Evolutionary conservation across 2,329 filamentous ascomycete species (phyloP).

Genomic region (Fusarium sp.): DNA sequence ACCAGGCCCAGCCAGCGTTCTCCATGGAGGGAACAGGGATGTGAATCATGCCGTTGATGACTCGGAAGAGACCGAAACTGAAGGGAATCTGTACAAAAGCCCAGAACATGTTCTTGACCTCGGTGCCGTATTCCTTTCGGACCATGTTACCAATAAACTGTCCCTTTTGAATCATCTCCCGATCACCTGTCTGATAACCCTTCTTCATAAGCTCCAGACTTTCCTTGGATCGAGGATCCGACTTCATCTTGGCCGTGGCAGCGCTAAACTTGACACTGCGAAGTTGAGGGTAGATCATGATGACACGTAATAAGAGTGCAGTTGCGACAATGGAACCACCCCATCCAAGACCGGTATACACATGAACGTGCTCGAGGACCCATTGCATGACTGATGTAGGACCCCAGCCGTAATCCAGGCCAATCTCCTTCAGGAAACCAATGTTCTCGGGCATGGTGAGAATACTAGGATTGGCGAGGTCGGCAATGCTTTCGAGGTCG

Average conservation of each 20-base stretch:
- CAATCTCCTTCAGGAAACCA: slow-evolving; percentile 84
- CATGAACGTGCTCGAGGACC: slow-evolving; percentile 83
- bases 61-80: slow-evolving; percentile 83
- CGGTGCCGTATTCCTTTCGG: slow-evolving; percentile 52
- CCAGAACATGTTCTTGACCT: slow-evolving; percentile 52
- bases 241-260: slow-evolving; percentile 67
- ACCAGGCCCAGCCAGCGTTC: slow-evolving; percentile 79
- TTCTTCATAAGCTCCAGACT: slow-evolving; percentile 63
- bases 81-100: slow-evolving; percentile 68
- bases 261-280: slow-evolving; percentile 57
- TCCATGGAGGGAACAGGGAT: slow-evolving; percentile 86
- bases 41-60: slow-evolving; percentile 77
- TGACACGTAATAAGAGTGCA: slow-evolving; percentile 72
- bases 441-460: slow-evolving; percentile 77
- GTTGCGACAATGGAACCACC: slow-evolving; percentile 78
- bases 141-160: slow-evolving; percentile 53
- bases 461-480: slow-evolving; percentile 57
- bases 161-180: slow-evolving; percentile 52
- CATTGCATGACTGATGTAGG: slow-evolving; percentile 80
- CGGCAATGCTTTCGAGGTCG: slow-evolving; percentile 51
- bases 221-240: slow-evolving; percentile 64
- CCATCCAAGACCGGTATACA: slow-evolving; percentile 83
- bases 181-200: slow-evolving; percentile 57
- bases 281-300: slow-evolving; percentile 72
- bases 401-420: slow-evolving; percentile 89